Evolutionary conservation across 768 basidiomycete species (phyloP), one percentile per base, ranked within the genome.

Genomic region (Panus rudis): DNA sequence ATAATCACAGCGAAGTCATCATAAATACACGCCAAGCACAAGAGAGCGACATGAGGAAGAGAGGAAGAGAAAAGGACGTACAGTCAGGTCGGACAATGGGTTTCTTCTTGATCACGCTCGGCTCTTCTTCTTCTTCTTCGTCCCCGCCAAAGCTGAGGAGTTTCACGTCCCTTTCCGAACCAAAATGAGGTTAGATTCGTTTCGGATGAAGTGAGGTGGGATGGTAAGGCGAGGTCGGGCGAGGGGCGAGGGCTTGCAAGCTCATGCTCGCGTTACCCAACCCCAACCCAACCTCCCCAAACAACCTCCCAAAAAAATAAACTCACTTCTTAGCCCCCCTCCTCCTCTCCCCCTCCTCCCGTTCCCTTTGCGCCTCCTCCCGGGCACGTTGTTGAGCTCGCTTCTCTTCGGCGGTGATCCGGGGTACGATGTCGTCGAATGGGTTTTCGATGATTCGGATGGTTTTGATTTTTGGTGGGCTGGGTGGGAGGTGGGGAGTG

Each of bases 351-450:
- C 72, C 75, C 51, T 89, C 85, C 53, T 90, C 89, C n/a, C 85
- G 68, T 58, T 91, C 86, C 39, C 75, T 72, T 52, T 82, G 82
- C 1, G 76, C 81, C 48, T 79, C 72, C 56, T 90, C 81, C 30
- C 79, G 75, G 2, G 93, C 94, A 42, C 75, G 74, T 48, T 83
- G 83, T 59, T 99, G 96, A 0, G 72, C 82, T 30, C 82, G 76
- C 49, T 85, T 84, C 65, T 98, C 96, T 2, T 81, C 90, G 1
- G 92, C 92, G 1, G 96, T 99, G 47, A 98, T 99, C 20, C 96
- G 82, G 4, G 94, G 94, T 27, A 92, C 76, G 51, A 98, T 96
- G 57, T 98, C 93, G 42, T 84, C 78, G 60, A 96, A 97, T 0
- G 96, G 94, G 57, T 98, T 94, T 41, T 96, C 92, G 23, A 91